Evolutionary conservation across 257 asterid species (phyloP).

Genomic region (Avicennia marina): DNA sequence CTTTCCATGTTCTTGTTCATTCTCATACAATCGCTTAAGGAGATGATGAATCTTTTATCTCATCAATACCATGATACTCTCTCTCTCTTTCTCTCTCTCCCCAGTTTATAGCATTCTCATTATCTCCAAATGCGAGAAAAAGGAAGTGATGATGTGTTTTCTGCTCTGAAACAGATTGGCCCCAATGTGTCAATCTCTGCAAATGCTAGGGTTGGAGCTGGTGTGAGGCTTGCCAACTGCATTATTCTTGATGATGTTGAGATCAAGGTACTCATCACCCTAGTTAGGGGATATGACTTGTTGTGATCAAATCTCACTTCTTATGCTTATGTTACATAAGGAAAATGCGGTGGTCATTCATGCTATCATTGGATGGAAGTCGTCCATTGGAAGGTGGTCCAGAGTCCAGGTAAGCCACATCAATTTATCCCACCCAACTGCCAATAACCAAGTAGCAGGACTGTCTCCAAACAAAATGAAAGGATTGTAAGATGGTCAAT

Average conservation of each 20-base stretch:
- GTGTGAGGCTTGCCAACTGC: slow-evolving; percentile 77
- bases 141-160: background rate
- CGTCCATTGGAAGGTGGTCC: slow-evolving; percentile 84
- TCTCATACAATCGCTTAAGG: no score
- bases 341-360: slow-evolving; percentile 77
- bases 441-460: no score
- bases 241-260: slow-evolving; percentile 91
- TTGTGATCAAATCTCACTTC: slow-evolving; percentile 4
- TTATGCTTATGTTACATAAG: slow-evolving; percentile 13
- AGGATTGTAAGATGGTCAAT: background rate
- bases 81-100: no score
- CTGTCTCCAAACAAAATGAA: no score
- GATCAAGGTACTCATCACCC: slow-evolving; percentile 48
- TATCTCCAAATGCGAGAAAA: background rate
- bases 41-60: no score
- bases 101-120: background rate
- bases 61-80: no score
- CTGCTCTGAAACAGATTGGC: slow-evolving; percentile 55
- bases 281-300: background rate
- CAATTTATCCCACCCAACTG: background rate
- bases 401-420: slow-evolving; percentile 71
- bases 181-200: slow-evolving; percentile 94
- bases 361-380: slow-evolving; percentile 82
- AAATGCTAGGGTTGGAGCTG: slow-evolving; percentile 86
- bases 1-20: no score